Evolutionary conservation across 2,329 filamentous ascomycete species (phyloP), one percentile per base, ranked within the genome.

Genomic region (Ophiostoma quercus): DNA sequence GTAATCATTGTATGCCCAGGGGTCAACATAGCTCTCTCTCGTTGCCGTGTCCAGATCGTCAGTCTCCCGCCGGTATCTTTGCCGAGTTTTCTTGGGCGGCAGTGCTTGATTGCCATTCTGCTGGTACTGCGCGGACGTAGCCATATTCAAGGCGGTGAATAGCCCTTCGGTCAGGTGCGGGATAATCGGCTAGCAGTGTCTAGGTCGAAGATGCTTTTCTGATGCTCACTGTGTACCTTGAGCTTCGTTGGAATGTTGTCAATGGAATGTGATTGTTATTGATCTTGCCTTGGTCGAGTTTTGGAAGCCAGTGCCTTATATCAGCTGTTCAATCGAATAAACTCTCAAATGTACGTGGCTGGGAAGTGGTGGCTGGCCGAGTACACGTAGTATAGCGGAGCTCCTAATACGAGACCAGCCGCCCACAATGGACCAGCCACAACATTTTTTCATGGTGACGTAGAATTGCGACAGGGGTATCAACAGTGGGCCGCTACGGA

Each of bases 321-420:
- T 65, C 34, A 65, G 34, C 16, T 22, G 19, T 39, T 37, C 32
- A 65, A 41, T 12, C 1, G 22, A 39, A 65, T 39, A 39, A 1
- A 5, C 2, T 22, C 1, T 9, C 7, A 39, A 37, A 65, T 65
- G 34, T 65, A 34, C 62, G 62, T 65, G 62, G 62, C 62, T 65
- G 62, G 62, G 62, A 57, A 41, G 34, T 65, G 62, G 62, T 65
- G 62, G 62, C 62, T 65, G 62, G 62, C 8, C 34, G 62, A 14
- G 34, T 65, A 65, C 16, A 65, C 62, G 62, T 16, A 22, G 34
- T 41, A 34, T 65, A 65, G 62, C 62, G 62, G 62, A 65, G 62
- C 62, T 19, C 7, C 16, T 63, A 37, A 29, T 19, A 63, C 32
- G 60, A 39, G n/a, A 37, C 62, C 32, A 65, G 32, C 62, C 62